Percentiles rank a stretch among this genome's conserved stretches.
These are phyloP conservation scores for Sporothrix euskadiensis DNA, from an alignment of 2,329 filamentous ascomycete genomes.

Conservation along the genomic window DNA sequence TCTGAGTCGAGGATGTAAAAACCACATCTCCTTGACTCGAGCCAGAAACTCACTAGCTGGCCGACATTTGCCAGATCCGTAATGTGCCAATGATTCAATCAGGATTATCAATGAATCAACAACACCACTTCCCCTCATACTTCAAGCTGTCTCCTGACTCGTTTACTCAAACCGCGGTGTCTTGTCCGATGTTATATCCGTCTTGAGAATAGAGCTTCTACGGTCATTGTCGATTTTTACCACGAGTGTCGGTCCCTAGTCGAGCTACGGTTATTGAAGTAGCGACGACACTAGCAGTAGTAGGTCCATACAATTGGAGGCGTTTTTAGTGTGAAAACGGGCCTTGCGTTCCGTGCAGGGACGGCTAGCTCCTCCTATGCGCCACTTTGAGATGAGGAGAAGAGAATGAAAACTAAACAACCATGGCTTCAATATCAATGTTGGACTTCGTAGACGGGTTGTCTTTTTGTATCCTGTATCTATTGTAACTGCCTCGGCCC, in stretches of 20 bases:
- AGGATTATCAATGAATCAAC: neutral
- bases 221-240: neutral
- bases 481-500: too few relatives aligned
- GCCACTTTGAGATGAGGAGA: neutral
- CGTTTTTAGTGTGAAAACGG: neutral
- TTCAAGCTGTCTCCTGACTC: neutral
- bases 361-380: neutral
- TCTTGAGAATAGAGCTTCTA: neutral
- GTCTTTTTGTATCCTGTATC: too few relatives aligned
- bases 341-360: neutral
- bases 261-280: constrained; percentile 16
- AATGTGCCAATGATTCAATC: neutral
- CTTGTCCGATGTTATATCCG: neutral
- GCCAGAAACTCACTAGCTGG: too few relatives aligned
- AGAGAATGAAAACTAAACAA: neutral
- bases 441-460: too few relatives aligned
- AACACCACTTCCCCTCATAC: neutral
- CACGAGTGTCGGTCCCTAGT: neutral
- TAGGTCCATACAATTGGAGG: neutral
- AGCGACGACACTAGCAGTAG: neutral
- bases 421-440: too few relatives aligned
- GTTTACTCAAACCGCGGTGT: neutral
- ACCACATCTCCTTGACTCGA: too few relatives aligned
- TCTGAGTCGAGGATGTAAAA: too few relatives aligned
- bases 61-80: too few relatives aligned